Evolutionary conservation across 495 filamentous ascomycete genomes (phyloP).

Genomic region (Copromyces sp.): DNA sequence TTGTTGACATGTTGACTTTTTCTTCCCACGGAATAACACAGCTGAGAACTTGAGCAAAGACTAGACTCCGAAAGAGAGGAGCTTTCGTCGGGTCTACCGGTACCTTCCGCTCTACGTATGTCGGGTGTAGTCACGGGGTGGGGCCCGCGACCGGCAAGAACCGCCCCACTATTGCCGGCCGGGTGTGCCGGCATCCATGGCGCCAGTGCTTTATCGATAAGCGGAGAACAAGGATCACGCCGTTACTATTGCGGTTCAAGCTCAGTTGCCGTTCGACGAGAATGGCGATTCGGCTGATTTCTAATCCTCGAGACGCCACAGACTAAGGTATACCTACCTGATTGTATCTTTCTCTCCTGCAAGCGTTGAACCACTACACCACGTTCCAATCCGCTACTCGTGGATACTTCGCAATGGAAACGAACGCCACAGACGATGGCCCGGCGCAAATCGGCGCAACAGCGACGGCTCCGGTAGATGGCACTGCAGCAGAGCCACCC

Average conservation of each 20-base stretch:
- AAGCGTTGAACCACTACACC: neutral
- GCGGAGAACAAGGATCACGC: neutral
- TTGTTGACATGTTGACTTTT: constrained; percentile 8
- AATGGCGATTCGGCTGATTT: neutral
- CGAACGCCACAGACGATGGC: neutral
- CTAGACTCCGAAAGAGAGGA: neutral
- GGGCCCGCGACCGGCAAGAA: neutral
- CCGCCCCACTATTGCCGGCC: neutral
- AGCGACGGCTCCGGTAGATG: neutral
- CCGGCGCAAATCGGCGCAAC: neutral
- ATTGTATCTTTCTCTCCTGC: neutral
- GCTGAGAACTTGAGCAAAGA: neutral
- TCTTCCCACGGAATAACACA: neutral
- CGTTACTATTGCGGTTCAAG: neutral
- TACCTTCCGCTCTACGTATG: neutral
- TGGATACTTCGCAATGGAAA: neutral
- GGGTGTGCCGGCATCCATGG: neutral
- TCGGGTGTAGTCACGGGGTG: neutral
- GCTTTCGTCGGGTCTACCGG: neutral
- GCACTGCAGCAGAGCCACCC: constrained; percentile 14
- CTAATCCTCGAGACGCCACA: neutral
- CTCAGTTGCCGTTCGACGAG: neutral
- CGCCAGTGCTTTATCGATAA: neutral
- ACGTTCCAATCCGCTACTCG: neutral
- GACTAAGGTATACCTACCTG: neutral